A percentile compares a stretch with the other conserved stretches of the same genome.
phyloP scores from a whole-genome alignment of 768 basidiomycete genomes.

The Macrolepiota dolichaula region DNA sequence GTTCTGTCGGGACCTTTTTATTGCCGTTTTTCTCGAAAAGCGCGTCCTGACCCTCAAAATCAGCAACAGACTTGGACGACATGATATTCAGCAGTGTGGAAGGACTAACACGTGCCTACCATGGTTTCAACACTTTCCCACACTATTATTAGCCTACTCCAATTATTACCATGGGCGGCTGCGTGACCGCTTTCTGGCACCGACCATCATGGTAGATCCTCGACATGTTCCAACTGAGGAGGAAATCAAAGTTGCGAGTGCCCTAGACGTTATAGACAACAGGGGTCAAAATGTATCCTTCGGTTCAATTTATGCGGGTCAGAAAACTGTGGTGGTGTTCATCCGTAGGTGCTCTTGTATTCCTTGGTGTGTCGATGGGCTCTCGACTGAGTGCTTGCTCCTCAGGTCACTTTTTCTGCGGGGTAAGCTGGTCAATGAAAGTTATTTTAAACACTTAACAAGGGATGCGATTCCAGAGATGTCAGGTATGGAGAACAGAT shows the following conservation, averaged over 20 bases:
- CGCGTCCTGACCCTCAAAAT: constrained; percentile 28
- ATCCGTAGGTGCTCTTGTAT: constrained; percentile 39
- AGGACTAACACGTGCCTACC: neutral
- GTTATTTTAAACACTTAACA: neutral
- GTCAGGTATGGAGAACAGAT: constrained; percentile 31
- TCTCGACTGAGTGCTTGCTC: neutral
- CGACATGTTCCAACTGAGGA: constrained; percentile 30
- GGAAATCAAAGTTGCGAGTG: constrained; percentile 31
- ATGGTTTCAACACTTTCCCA: neutral
- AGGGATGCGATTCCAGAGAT: constrained; percentile 21
- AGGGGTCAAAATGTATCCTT: constrained; percentile 47
- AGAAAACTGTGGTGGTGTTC: constrained; percentile 60
- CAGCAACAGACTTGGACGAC: neutral
- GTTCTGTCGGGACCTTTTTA: constrained; percentile 33
- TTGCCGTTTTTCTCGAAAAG: constrained; percentile 22
- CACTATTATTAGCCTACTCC: neutral
- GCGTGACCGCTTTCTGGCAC: neutral
- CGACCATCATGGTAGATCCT: constrained; percentile 10
- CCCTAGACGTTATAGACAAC: constrained; percentile 39
- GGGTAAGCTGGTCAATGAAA: constrained; percentile 33
- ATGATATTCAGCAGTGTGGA: neutral
- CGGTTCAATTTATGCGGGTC: constrained; percentile 43
- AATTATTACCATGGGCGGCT: neutral
- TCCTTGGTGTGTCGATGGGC: neutral
- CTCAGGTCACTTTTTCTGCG: constrained; percentile 67